Evolutionary conservation across 192 early-diverging fungal genomes (phyloP), one percentile per base, ranked within the genome.

Genomic region (Coemansia javaensis): DNA sequence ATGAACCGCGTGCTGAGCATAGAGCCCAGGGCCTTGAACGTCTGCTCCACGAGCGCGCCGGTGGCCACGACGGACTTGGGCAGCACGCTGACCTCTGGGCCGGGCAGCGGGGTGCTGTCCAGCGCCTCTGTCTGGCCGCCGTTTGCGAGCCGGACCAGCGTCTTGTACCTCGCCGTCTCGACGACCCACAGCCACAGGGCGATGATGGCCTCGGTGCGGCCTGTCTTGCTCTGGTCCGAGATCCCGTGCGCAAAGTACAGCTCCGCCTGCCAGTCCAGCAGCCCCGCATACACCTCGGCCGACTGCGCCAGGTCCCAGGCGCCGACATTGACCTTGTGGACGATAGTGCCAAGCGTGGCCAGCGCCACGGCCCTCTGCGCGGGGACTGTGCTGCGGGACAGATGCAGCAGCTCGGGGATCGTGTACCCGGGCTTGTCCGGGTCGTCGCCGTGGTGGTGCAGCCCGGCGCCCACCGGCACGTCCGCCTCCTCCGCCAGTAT

Each of bases 381-480:
- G 4, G 88, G 86, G 3, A 89, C 82, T 5, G 85, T 82, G 47
- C 90, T 92, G 42, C 88, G 82, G 35, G 84, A 80, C 31, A 95
- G 66, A 59, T 88, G 82, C 22, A 91, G 62, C 12, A 95, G 57
- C 64, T 95, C 93, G 0, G 83, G 74, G 0, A 93, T 55, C 0
- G 90, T 89, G 63, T 94, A 97, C 21, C 94, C 94, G 15, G 94
- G 82, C 44, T 81, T 75, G 0, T 82, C 82, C 10, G 94, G 90
- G 22, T 88, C 79, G 15, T 85, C 82, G 7, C 90, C 91, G 50
- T 97, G 94, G 62, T 97, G 94, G 72, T 94, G 89, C 10, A 97
- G 69, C 5, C 89, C 94, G 1, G 66, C 61, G 43, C 83, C 68
- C 0, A 69, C 57, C 1, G 87, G 82, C 1, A 84, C 61, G 2